Evolutionary conservation across 2,329 filamentous ascomycete genomes (phyloP), one percentile per base, ranked within the genome.

Genomic region (Nigrograna mackinnonii): DNA sequence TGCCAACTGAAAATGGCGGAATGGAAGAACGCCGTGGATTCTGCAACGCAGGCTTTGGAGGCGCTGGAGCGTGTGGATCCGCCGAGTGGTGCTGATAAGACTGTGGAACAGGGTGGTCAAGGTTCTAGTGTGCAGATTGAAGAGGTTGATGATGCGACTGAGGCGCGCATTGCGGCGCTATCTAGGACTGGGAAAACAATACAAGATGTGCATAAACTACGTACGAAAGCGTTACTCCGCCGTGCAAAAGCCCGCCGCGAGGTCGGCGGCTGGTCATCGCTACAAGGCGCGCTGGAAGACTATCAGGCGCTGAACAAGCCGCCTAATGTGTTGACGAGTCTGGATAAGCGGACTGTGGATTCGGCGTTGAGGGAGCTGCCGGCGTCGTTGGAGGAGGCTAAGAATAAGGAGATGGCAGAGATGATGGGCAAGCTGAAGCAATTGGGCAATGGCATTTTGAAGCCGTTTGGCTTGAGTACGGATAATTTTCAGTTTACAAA

Each of bases 361-460:
- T 70, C 75, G 20, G 86, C 90, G 54, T 74, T 95, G 45, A 69
- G 76, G 12, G 72, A 75, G 17, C 70, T 97, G 28, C 89, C 89
- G 2, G 73, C 79, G 1, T 78, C 79, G 48, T 79, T 90, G 37
- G 88, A 92, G 51, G 80, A 80, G 14, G 91, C 91, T 1, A 89
- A 91, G 70, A 86, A 96, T 61, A 80, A 79, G 55, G 94, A 99
- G 70, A 89, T 94, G 80, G 85, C 81, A 3, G 92, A 99, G 72
- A 96, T 97, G 91, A 95, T 96, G 91, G 89, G 87, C 14, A 96
- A 97, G 73, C 71, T 99, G 57, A 96, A 95, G 65, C 84, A 88
- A 70, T 74, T 99, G 46, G 94, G 94, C 0, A 96, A 99, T 64
- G 90, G 91, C 1, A 83, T 99, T 13, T 67, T 99, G 37, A 95